A percentile compares a stretch with the other conserved stretches of the same genome.
These are phyloP conservation scores for Geranium rotundifolium DNA, from an alignment of 345 rosid genomes.

Conservation along the genomic window DNA sequence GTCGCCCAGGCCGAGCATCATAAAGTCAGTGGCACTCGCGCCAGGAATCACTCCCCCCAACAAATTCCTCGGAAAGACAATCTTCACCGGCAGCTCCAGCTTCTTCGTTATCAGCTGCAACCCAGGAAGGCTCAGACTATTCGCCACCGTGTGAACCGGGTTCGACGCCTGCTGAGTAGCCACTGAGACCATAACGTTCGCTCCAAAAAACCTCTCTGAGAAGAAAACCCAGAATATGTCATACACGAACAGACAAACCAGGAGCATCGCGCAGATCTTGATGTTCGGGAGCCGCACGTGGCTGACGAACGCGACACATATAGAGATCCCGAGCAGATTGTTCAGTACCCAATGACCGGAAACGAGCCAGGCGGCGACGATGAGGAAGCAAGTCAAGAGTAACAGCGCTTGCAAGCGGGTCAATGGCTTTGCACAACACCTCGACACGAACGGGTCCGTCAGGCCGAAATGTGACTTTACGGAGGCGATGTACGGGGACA, in stretches of 20 bases:
- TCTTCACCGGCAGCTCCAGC: conserved; percentile 87
- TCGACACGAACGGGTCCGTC: conserved; percentile 73
- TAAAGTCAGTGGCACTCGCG: conserved; percentile 56
- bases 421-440: conserved; percentile 76
- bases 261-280: conserved; percentile 84
- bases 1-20: conserved; percentile 99
- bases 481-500: conserved; percentile 49
- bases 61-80: conserved; percentile 77
- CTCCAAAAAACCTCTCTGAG: conserved; percentile 96
- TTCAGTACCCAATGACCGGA: conserved; percentile 95
- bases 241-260: conserved; percentile 72
- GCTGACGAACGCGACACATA: conserved; percentile 90
- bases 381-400: conserved; percentile 33
- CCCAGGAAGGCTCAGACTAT: conserved; percentile 92
- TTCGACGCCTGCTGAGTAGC: conserved; percentile 94
- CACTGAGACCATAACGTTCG: conserved; percentile 97
- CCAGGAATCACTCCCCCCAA: conserved; percentile 59
- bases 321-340: conserved; percentile 85
- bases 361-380: conserved; percentile 81
- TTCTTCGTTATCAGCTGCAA: conserved; percentile 85
- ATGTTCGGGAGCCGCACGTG: conserved; percentile 94
- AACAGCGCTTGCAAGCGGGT: conserved; percentile 62
- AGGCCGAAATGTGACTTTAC: conserved; percentile 54
- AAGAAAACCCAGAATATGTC: conserved; percentile 99
- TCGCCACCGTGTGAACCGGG: conserved; percentile 90